phyloP scores from a whole-genome alignment of 192 early-diverging fungal genomes.

The Backusella macrospora region DNA sequence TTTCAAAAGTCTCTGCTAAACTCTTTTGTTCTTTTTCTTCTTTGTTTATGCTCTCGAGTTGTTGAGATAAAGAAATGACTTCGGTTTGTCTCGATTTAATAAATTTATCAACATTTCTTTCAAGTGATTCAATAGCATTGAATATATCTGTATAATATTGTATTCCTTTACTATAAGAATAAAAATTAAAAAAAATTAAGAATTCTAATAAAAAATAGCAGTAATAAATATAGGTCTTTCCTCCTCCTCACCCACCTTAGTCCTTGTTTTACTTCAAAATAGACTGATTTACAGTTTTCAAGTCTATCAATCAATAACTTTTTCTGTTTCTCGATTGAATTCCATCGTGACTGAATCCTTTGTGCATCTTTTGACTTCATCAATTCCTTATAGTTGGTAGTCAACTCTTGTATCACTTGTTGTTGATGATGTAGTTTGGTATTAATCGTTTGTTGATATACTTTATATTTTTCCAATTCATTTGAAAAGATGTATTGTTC shows the following conservation, averaged over 20 bases:
- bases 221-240: neutral
- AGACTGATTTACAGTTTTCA: neutral
- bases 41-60: constrained; percentile 29
- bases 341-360: neutral
- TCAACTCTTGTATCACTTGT: neutral
- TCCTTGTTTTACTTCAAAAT: constrained; percentile 7
- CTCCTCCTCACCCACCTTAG: neutral
- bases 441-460: neutral
- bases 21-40: constrained; percentile 19
- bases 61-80: neutral
- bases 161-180: neutral
- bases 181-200: neutral
- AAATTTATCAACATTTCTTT: neutral
- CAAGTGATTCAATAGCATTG: neutral
- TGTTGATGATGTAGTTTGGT: neutral
- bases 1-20: constrained; percentile 43
- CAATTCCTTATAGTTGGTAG: neutral
- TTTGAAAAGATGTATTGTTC: constrained; percentile 2
- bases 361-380: constrained; percentile 2
- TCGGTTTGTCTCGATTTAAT: neutral
- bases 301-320: neutral
- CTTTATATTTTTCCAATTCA: constrained; percentile 1
- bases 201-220: neutral
- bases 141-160: neutral
- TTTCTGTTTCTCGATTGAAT: neutral